Evolutionary conservation across 441 rosid genomes (phyloP), one percentile per base, ranked within the genome.

Genomic region (Cnidoscolus chayamansa): DNA sequence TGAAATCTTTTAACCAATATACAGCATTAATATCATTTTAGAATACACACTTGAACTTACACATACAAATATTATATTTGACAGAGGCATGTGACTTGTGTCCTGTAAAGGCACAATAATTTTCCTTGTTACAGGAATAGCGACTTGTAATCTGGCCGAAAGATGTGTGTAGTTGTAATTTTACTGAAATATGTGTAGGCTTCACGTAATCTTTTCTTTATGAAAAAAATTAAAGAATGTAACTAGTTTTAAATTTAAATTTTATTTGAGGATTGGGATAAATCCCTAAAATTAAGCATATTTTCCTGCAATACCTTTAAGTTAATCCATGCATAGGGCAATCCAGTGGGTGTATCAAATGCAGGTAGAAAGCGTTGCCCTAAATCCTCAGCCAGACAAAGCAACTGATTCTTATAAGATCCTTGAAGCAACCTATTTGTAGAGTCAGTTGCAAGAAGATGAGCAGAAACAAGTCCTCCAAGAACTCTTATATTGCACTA

Each of bases 391-490:
- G 98, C 94, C 78, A 92, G 79, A 78, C 81, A 71, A 63, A 94
- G 93, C 74, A 94, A 81, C 77, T 92, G 88, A 82, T 89, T 89
- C 71, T 88, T 81, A 56, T 94, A 92, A 32, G 96, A 87, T 43
- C 98, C 90, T 78, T 80, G 90, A 76, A 83, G 76, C 86, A 94
- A 78, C 88, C 88, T 86, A 86, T 84, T 84, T 56, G 86, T 80
- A 72, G 94, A 83, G 81, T 90, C 94, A 69, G 87, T 89, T 77
- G 96, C 96, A 91, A 94, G 98, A 85, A 94, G 85, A 90, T 94
- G 98, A 77, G 96, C 96, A 81, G 97, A 90, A 76, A 94, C 86
- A 84, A 94, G 98, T 85, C 97, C 98, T 82, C 98, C 97, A 82
- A 94, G 98, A 81, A 91, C 84, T 89, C 98, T 86, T 83, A 91